Percentiles rank a stretch among this genome's conserved stretches.
Conservation (phyloP, 208 protist species). For the Tetramitus jugosus region DNA sequence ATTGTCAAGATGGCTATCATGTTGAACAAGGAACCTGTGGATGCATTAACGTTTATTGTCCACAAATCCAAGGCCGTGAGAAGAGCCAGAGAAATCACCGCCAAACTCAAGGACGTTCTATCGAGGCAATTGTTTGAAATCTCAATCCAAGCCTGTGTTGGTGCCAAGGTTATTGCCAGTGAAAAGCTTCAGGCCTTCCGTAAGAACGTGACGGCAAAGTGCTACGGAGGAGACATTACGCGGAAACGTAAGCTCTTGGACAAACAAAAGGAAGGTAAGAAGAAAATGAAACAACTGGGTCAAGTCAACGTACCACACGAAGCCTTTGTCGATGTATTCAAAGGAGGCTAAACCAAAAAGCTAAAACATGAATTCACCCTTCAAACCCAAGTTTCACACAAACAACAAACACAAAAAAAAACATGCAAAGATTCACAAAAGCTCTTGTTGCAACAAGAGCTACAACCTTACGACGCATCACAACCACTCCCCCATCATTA, state of each 20-base stretch:
- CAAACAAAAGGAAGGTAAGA: conserved; percentile 94
- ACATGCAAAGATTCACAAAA: no score
- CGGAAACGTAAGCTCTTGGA: conserved; percentile 89
- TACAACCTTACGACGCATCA: no score
- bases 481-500: no score
- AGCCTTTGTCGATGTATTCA: conserved; percentile 72
- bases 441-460: no score
- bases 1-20: conserved; percentile 81
- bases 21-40: conserved; percentile 77
- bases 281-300: conserved; percentile 84
- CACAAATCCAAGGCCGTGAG: conserved; percentile 51
- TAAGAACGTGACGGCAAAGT: conserved; percentile 87
- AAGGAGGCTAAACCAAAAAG: not conserved
- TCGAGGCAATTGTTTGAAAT: conserved; percentile 73
- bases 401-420: no score
- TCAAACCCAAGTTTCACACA: no score
- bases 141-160: conserved; percentile 74
- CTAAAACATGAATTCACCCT: no score
- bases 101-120: conserved; percentile 72
- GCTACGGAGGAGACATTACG: conserved; percentile 87
- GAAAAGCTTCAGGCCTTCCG: conserved; percentile 81
- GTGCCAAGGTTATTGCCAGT: conserved; percentile 71
- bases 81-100: conserved; percentile 58
- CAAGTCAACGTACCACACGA: conserved; percentile 79
- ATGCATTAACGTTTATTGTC: conserved; percentile 76